Conservation (phyloP, 148 eudicot genomes). For the Gaultheria prostrata region DNA sequence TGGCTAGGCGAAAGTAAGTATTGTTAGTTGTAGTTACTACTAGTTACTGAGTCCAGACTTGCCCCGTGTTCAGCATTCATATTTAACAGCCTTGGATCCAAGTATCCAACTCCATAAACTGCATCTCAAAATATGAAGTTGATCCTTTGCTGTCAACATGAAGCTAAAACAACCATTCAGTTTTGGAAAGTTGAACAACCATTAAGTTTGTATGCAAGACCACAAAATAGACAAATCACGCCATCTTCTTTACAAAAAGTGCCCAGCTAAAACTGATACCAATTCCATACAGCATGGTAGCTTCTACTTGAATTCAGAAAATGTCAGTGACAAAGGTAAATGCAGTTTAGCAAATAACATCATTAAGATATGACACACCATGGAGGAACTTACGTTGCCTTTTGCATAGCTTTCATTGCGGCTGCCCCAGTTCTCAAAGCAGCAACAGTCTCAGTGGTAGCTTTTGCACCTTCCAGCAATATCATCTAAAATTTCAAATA, state of each 20-base stretch:
- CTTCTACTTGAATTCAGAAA: neutral
- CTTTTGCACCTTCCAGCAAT: constrained; percentile 90
- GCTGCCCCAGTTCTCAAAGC: constrained; percentile 92
- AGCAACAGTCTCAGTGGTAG: constrained; percentile 88
- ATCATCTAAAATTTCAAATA: constrained; percentile 60
- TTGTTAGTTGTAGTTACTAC: too few species aligned
- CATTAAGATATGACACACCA: neutral
- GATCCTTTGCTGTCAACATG: neutral
- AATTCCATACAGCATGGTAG: neutral
- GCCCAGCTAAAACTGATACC: neutral
- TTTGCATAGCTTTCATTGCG: constrained; percentile 96
- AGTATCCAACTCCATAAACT: neutral
- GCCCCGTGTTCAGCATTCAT: neutral
- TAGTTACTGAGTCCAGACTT: too few species aligned
- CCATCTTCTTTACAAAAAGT: neutral
- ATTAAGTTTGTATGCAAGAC: neutral
- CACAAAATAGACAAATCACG: neutral
- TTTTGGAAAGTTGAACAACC: neutral
- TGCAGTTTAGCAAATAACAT: neutral
- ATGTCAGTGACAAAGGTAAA: neutral
- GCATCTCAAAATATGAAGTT: neutral
- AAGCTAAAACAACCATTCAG: too few species aligned
- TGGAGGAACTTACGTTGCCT: constrained; percentile 68
- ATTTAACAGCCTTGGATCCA: too few species aligned
- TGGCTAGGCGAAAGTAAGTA: too few species aligned